Conservation (phyloP, 768 basidiomycete species). For the Tricholoma matsutake region DNA sequence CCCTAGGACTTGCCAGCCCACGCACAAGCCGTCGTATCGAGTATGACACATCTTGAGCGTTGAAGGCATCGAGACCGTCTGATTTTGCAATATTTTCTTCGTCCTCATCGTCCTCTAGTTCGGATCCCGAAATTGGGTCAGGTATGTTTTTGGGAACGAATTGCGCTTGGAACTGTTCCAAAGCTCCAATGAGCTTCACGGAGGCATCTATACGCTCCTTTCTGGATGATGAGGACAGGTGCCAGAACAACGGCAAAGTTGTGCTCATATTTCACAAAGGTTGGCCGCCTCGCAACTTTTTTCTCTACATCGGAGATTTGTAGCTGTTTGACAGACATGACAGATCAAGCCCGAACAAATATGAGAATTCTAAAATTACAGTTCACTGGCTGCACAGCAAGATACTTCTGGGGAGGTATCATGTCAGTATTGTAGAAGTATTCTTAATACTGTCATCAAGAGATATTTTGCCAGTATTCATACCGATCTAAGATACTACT, state of each 20-base stretch:
- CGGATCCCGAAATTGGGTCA: slow-evolving; percentile 32
- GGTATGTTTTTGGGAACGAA: slow-evolving; percentile 44
- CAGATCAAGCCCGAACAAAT: slow-evolving; percentile 8
- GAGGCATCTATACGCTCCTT: slow-evolving; percentile 83
- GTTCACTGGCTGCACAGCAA: too few relatives aligned
- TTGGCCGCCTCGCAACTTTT: slow-evolving; percentile 8
- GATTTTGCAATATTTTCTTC: slow-evolving; percentile 40
- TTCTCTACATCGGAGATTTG: slow-evolving; percentile 16
- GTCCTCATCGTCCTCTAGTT: slow-evolving; percentile 41
- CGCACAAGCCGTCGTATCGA: slow-evolving; percentile 83
- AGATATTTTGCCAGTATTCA: too few relatives aligned
- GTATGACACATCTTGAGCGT: slow-evolving; percentile 91
- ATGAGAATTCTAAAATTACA: background rate
- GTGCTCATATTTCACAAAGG: slow-evolving; percentile 57
- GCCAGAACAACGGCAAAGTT: slow-evolving; percentile 92
- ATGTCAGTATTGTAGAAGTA: too few relatives aligned
- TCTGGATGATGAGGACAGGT: slow-evolving; percentile 79
- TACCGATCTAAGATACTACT: too few relatives aligned
- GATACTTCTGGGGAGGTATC: too few relatives aligned
- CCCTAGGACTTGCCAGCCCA: slow-evolving; percentile 87
- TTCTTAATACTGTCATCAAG: too few relatives aligned
- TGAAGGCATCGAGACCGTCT: slow-evolving; percentile 59
- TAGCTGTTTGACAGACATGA: background rate
- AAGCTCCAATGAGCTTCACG: slow-evolving; percentile 72
- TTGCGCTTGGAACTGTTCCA: slow-evolving; percentile 82